Evolutionary conservation across 345 rosid species (phyloP).

Genomic region (Melastoma malabathricum): DNA sequence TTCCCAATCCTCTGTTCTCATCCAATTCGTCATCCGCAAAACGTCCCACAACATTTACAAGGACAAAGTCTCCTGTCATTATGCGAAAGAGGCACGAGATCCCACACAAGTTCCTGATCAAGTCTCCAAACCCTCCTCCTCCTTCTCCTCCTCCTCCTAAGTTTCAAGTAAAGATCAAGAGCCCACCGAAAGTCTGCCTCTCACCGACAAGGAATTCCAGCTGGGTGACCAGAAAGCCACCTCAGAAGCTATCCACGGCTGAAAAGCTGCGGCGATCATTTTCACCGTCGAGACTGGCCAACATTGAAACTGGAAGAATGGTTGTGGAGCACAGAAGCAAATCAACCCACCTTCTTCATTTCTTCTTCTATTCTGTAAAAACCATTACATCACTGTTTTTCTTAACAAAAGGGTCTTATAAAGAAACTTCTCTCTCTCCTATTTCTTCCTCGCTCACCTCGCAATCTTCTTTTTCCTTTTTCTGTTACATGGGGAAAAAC

Average conservation of each 20-base stretch:
- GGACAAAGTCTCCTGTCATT: conserved; percentile 67
- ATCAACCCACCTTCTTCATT: too few relatives aligned
- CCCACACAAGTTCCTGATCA: conserved; percentile 84
- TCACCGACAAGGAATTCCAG: conserved; percentile 25
- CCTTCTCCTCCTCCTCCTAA: too few relatives aligned
- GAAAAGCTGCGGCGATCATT: conserved; percentile 63
- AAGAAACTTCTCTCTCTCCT: too few relatives aligned
- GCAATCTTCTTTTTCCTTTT: too few relatives aligned
- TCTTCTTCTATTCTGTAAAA: too few relatives aligned
- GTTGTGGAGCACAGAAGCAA: too few relatives aligned
- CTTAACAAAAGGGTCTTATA: too few relatives aligned
- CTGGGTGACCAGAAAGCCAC: conserved; percentile 17
- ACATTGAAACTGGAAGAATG: too few relatives aligned
- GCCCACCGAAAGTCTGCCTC: conserved; percentile 36
- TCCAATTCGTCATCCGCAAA: conserved; percentile 22
- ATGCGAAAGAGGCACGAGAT: conserved; percentile 32
- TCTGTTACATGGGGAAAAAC: too few relatives aligned
- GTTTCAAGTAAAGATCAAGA: conserved; percentile 71
- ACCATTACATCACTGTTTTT: too few relatives aligned
- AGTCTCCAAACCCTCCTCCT: conserved; percentile 41
- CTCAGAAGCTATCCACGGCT: conserved; percentile 40
- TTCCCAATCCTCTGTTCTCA: conserved; percentile 78
- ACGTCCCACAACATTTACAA: conserved; percentile 52
- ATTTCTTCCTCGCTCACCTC: too few relatives aligned
- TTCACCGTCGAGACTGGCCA: conserved; percentile 74